phyloP scores from a whole-genome alignment of 169 alveolate species.

The Plasmodium gonderi region DNA sequence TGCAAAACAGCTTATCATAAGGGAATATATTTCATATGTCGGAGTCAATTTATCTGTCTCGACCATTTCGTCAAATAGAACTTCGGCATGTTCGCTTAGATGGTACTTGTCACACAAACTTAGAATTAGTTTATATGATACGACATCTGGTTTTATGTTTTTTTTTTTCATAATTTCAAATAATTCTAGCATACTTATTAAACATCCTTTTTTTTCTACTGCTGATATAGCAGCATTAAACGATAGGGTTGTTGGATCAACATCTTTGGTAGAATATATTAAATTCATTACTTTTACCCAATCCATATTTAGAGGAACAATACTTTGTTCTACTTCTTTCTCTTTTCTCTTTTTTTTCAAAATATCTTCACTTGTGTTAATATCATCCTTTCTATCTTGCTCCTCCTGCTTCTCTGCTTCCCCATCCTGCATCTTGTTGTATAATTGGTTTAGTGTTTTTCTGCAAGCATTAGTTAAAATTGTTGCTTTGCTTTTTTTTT shows the following conservation, averaged over 20 bases:
- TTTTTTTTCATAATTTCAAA: conserved; percentile 68
- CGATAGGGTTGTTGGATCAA: conserved; percentile 47
- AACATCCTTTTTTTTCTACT: conserved; percentile 71
- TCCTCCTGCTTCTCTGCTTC: not conserved
- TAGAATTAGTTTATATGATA: conserved; percentile 46
- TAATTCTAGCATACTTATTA: conserved; percentile 31
- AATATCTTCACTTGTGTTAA: conserved; percentile 13
- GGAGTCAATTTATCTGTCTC: conserved; percentile 64
- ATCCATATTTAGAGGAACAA: conserved; percentile 55
- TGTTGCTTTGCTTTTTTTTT: not conserved
- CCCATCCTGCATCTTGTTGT: not conserved
- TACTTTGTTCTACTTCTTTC: conserved; percentile 59
- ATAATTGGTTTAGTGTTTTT: not conserved
- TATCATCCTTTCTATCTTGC: not conserved
- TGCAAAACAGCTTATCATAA: conserved; percentile 71
- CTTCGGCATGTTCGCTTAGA: conserved; percentile 56
- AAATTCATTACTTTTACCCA: conserved; percentile 73
- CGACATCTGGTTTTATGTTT: conserved; percentile 73
- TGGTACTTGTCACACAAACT: conserved; percentile 62
- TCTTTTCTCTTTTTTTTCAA: conserved; percentile 7
- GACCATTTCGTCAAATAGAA: conserved; percentile 58
- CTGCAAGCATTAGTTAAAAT: not conserved
- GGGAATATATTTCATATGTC: conserved; percentile 57
- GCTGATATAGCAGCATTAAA: conserved; percentile 72
- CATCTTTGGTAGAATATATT: conserved; percentile 33